phyloP scores from a whole-genome alignment of 1,139 yeast species.

The Hansenula sp. region DNA sequence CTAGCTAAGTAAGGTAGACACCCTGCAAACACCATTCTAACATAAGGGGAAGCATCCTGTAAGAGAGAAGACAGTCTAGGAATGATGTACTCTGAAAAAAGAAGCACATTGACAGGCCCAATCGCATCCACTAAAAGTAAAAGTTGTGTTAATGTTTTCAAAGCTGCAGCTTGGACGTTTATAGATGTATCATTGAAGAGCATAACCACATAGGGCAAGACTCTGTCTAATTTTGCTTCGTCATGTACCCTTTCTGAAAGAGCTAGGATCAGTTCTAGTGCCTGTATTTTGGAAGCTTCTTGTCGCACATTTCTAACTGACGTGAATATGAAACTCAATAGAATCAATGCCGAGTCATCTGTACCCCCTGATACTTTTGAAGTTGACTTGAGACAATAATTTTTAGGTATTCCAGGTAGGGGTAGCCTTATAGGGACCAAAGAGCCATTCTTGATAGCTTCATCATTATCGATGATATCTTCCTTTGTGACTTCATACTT shows the following conservation, averaged over 20 bases:
- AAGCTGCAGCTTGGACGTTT: constrained; percentile 57
- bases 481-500: constrained; percentile 24
- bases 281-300: constrained; percentile 60
- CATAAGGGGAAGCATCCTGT: constrained; percentile 36
- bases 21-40: constrained; percentile 65
- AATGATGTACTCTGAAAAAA: constrained; percentile 77
- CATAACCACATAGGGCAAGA: constrained; percentile 70
- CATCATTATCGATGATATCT: constrained; percentile 3
- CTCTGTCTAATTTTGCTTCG: constrained; percentile 80
- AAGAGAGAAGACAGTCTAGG: constrained; percentile 59
- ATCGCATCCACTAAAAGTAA: constrained; percentile 60
- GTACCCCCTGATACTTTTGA: constrained; percentile 22
- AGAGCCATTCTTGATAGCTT: constrained; percentile 1
- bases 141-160: constrained; percentile 57
- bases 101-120: constrained; percentile 68
- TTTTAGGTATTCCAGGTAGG: constrained; percentile 40
- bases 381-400: constrained; percentile 39
- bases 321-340: constrained; percentile 61
- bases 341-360: constrained; percentile 55
- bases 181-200: constrained; percentile 49
- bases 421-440: constrained; percentile 41
- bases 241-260: constrained; percentile 75
- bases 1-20: constrained; percentile 68
- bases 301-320: constrained; percentile 60
- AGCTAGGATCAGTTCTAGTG: constrained; percentile 72